Evolutionary conservation across 2,329 filamentous ascomycete species (phyloP), one percentile per base, ranked within the genome.

Genomic region (Samsoniella hepiali): DNA sequence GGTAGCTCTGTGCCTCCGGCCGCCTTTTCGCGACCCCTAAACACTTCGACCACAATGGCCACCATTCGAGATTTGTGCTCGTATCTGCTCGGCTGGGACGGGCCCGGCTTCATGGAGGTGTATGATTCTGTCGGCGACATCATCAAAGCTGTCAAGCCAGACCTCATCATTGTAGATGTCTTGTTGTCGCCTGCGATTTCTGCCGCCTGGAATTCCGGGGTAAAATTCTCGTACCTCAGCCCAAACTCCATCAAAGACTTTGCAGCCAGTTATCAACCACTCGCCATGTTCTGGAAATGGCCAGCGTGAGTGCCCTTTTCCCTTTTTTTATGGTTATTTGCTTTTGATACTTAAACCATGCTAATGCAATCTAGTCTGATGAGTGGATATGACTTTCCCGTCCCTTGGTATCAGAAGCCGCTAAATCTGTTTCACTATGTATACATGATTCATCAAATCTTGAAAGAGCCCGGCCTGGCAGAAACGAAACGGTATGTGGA

Each of bases 211-310:
- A 72, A 73, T 4, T 61, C 73, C 3, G 70, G 69, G 0, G 66
- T 73, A 40, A 73, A 73, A 6, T 74, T 73, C 44, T 71, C 76
- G 0, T 68, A 80, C 1, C 69, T 83, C 7, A 78, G 76, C 55
- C 80, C 81, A 1, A 82, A 80, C 44, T 72, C 79, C 49, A 67
- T 78, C 72, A 71, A 80, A 67, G 73, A 81, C 63, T 76, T 78
- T 68, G 67, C 79, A 44, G 53, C 65, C 1, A 71, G 73, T 4
- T 67, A 73, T 38, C 81, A 84, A 64, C 76, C 78, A 3, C 68
- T 66, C 6, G 70, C 65, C 5, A 68, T 68, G 17, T 65, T 78
- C 10, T 78, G 75, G 72, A 77, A 74, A 64, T 75, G 72, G 55
- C 77, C 77, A 1, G 67, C 71, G 76, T 78, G 66, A 69, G 76